Conservation (phyloP, 371 early-diverging fungal genomes). For the Amoeboaphelidium protococcarum region DNA sequence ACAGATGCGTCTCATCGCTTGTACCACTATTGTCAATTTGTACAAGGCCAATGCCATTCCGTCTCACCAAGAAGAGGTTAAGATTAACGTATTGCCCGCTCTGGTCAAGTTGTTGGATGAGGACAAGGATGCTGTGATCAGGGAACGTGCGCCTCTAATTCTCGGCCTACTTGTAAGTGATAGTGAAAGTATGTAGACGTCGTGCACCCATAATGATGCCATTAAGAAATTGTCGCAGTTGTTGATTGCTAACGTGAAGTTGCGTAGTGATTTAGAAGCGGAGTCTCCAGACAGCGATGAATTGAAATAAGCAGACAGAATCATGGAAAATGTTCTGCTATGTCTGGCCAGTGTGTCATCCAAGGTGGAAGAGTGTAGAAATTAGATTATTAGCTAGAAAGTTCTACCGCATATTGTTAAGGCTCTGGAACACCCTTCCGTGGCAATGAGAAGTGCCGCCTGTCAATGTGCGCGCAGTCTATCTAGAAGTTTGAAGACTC, state of each 20-base stretch:
- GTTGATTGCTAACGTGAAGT: constrained; percentile 5
- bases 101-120: constrained; percentile 41
- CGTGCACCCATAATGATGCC: constrained; percentile 47
- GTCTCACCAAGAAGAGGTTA: constrained; percentile 26
- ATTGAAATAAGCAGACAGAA: neutral
- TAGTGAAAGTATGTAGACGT: constrained; percentile 43
- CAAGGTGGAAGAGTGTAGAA: constrained; percentile 47
- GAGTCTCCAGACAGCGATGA: neutral
- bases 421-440: constrained; percentile 28
- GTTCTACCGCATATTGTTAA: constrained; percentile 40
- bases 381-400: constrained; percentile 48
- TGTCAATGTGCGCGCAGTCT: constrained; percentile 48
- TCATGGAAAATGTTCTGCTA: constrained; percentile 26
- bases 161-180: constrained; percentile 44
- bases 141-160: constrained; percentile 39
- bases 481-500: constrained; percentile 44
- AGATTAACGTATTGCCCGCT: constrained; percentile 30
- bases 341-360: constrained; percentile 51
- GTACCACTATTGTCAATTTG: neutral
- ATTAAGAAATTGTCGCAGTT: constrained; percentile 34
- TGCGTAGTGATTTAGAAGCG: neutral
- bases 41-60: constrained; percentile 1
- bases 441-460: constrained; percentile 39
- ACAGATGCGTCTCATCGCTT: neutral
- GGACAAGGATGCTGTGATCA: constrained; percentile 13